Evolutionary conservation across 306 rosid genomes (phyloP).

Genomic region (Pyrus betulifolia): DNA sequence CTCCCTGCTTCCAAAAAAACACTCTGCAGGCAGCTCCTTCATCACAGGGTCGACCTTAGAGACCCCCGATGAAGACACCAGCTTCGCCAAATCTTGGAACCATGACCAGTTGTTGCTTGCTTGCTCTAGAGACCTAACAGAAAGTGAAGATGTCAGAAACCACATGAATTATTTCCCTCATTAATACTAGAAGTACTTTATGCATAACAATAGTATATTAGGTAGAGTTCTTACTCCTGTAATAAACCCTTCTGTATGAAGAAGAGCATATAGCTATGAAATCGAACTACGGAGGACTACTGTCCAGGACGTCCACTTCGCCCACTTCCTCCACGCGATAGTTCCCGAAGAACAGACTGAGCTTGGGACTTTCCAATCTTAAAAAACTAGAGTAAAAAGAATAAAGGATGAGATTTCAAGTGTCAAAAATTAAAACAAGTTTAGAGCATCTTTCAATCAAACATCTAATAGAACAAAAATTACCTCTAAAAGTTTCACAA

Average conservation of each 20-base stretch:
- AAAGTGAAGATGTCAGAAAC: background rate
- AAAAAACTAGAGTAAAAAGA: conserved; percentile 16
- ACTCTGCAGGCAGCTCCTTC: conserved; percentile 23
- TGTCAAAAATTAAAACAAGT: background rate
- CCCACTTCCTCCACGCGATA: conserved; percentile 32
- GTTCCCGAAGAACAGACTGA: conserved; percentile 36
- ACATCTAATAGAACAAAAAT: background rate
- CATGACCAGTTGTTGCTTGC: conserved; percentile 24
- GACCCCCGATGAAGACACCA: conserved; percentile 20
- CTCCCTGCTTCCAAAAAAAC: conserved; percentile 16
- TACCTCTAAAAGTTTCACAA: conserved; percentile 71
- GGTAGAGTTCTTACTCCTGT: conserved; percentile 30
- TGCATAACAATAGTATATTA: background rate
- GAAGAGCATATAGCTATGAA: conserved; percentile 34
- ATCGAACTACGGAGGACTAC: conserved; percentile 27
- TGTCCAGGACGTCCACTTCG: conserved; percentile 32
- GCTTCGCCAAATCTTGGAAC: conserved; percentile 35
- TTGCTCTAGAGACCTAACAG: conserved; percentile 16
- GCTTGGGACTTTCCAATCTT: conserved; percentile 27
- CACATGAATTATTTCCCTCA: background rate
- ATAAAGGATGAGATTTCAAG: background rate
- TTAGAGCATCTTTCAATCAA: background rate
- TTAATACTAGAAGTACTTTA: background rate
- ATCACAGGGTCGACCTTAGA: background rate
- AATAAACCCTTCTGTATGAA: conserved; percentile 34